Conservation (phyloP, 345 rosid species). For the Sisymbrium irio region DNA sequence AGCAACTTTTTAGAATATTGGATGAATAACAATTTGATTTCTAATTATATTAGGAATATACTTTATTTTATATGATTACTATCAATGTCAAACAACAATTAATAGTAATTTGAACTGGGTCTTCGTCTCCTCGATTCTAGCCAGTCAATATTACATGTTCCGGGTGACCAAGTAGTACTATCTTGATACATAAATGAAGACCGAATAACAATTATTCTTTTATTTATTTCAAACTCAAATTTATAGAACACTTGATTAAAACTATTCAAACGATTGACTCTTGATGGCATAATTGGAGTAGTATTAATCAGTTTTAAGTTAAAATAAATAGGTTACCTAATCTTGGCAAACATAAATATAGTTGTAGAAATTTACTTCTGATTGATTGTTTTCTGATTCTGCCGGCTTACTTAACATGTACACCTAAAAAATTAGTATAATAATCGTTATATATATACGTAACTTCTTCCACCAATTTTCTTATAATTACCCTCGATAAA, state of each 20-base stretch:
- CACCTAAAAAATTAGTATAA: background rate
- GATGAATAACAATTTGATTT: constrained; percentile 10
- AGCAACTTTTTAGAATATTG: background rate
- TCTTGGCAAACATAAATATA: background rate
- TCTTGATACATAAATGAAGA: background rate
- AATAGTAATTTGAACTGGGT: constrained; percentile 2
- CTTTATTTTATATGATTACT: constrained; percentile 2
- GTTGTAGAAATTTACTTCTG: background rate
- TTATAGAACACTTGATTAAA: background rate
- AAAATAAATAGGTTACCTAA: constrained; percentile 13
- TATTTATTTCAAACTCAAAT: background rate
- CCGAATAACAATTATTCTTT: background rate
- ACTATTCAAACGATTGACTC: background rate
- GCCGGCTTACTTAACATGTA: background rate
- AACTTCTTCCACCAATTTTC: background rate
- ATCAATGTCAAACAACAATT: constrained; percentile 20
- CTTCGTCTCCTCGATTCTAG: constrained; percentile 17
- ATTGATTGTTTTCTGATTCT: background rate
- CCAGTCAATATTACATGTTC: constrained; percentile 25
- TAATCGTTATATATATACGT: background rate
- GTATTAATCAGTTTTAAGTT: background rate
- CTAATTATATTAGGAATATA: background rate
- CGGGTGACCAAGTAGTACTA: constrained; percentile 7
- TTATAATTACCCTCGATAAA: background rate
- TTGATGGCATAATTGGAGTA: background rate